Conservation (phyloP, 805 yeast genomes). For the Zygosaccharomyces pseudorouxii region DNA sequence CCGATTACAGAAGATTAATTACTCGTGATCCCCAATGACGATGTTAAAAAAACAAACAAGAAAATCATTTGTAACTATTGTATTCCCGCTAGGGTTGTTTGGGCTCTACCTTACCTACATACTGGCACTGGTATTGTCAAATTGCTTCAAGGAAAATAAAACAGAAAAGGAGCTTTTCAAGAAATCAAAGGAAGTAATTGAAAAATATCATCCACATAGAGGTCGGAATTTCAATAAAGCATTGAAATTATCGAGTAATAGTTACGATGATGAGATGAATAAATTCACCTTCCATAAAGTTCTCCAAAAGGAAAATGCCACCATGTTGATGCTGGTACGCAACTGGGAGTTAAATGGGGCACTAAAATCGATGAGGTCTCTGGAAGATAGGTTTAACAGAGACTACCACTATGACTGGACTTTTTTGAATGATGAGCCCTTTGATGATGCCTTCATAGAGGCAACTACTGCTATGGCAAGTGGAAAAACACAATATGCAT, state of each 20-base stretch:
- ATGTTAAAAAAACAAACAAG: conserved; percentile 2
- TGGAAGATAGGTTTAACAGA: conserved; percentile 70
- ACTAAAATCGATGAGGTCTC: conserved; percentile 64
- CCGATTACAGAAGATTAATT: background rate
- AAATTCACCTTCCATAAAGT: background rate
- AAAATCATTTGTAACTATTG: background rate
- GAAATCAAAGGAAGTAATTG: conserved; percentile 15
- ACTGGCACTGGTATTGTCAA: conserved; percentile 3
- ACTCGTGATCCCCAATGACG: background rate
- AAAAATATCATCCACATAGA: conserved; percentile 17
- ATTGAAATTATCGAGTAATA: conserved; percentile 28
- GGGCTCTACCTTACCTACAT: conserved; percentile 4
- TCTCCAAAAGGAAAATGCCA: conserved; percentile 52
- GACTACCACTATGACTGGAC: conserved; percentile 73
- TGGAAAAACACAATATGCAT: conserved; percentile 63
- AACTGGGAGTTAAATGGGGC: conserved; percentile 77
- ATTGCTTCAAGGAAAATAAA: conserved; percentile 4
- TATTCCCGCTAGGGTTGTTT: conserved; percentile 2
- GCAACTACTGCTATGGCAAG: conserved; percentile 55
- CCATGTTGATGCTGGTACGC: conserved; percentile 80
- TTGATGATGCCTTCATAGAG: conserved; percentile 56
- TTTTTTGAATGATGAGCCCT: conserved; percentile 69
- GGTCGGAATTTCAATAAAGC: conserved; percentile 10
- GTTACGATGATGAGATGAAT: conserved; percentile 21
- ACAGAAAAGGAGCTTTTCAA: conserved; percentile 10